Evolutionary conservation across 228 moss, liverwort and hornwort genomes (phyloP).

Genomic region (Sphagnum fallax): DNA sequence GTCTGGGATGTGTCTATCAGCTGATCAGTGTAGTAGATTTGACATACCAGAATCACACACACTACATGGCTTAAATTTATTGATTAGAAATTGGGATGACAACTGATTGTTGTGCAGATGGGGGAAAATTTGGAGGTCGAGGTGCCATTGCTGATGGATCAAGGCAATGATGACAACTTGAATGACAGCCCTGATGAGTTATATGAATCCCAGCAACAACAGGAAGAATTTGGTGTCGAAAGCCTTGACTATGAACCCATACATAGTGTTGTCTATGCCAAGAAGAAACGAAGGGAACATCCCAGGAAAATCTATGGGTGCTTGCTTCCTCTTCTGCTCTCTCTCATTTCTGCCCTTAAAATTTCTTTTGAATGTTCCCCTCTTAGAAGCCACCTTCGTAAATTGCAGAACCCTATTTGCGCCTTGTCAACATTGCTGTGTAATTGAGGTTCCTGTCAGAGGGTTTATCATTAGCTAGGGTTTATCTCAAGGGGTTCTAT

Average conservation of each 20-base stretch:
- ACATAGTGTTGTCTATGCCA: conserved; percentile 38
- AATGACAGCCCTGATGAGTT: neutral
- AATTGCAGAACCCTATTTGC: too few relatives aligned
- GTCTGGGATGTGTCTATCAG: too few relatives aligned
- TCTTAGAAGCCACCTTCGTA: too few relatives aligned
- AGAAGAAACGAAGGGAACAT: conserved; percentile 5
- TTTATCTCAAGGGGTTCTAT: too few relatives aligned
- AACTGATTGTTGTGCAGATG: too few relatives aligned
- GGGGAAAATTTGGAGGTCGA: neutral
- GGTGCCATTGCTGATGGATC: neutral
- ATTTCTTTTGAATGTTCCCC: neutral
- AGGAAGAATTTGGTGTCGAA: conserved; percentile 55
- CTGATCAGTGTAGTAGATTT: too few relatives aligned
- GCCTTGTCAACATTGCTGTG: too few relatives aligned
- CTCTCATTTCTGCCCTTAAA: neutral
- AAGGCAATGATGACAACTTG: neutral
- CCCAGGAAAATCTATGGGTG: conserved; percentile 22
- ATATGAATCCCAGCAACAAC: conserved; percentile 22
- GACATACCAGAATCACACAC: too few relatives aligned
- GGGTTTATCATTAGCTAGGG: too few relatives aligned
- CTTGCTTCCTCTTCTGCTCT: neutral
- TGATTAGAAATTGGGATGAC: too few relatives aligned
- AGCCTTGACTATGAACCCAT: conserved; percentile 79
- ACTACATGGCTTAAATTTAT: too few relatives aligned
- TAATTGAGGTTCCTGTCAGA: too few relatives aligned